Evolutionary conservation across 768 basidiomycete genomes (phyloP).

Genomic region (Russula sp.): DNA sequence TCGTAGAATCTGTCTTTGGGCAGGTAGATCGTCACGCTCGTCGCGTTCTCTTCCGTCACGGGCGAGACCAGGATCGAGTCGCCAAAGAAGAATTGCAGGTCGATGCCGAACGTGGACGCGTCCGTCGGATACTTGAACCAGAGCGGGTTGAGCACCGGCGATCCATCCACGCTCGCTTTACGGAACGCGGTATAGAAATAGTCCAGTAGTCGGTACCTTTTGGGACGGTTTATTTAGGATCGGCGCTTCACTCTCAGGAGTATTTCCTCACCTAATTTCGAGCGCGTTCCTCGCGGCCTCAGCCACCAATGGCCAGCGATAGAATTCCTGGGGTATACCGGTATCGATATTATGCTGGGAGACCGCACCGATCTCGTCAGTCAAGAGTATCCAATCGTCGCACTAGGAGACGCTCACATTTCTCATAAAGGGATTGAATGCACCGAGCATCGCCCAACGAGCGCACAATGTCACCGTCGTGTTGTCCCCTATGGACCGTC

Average conservation of each 20-base stretch:
- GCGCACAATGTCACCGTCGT: constrained; percentile 65
- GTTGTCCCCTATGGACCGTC: constrained; percentile 36
- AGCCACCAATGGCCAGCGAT: constrained; percentile 51
- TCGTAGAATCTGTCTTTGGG: constrained; percentile 63
- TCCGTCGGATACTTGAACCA: constrained; percentile 67
- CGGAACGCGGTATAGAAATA: constrained; percentile 71
- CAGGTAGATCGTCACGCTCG: constrained; percentile 53
- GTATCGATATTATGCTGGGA: constrained; percentile 47
- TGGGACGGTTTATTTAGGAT: not conserved
- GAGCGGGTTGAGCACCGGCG: constrained; percentile 55
- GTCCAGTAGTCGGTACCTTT: constrained; percentile 62
- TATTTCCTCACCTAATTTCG: constrained; percentile 46
- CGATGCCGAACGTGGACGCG: constrained; percentile 47
- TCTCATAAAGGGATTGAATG: constrained; percentile 75
- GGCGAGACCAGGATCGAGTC: constrained; percentile 61
- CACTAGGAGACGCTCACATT: constrained; percentile 39
- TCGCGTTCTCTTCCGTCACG: constrained; percentile 53
- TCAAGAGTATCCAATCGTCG: constrained; percentile 7
- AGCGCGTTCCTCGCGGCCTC: constrained; percentile 53
- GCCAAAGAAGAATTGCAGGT: constrained; percentile 65
- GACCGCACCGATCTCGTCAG: not conserved
- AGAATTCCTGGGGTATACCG: constrained; percentile 58
- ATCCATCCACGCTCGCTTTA: constrained; percentile 47
- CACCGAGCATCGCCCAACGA: constrained; percentile 71
- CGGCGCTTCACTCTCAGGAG: not conserved